Conservation (phyloP, 495 filamentous ascomycete genomes). For the Penicillium arizonense region DNA sequence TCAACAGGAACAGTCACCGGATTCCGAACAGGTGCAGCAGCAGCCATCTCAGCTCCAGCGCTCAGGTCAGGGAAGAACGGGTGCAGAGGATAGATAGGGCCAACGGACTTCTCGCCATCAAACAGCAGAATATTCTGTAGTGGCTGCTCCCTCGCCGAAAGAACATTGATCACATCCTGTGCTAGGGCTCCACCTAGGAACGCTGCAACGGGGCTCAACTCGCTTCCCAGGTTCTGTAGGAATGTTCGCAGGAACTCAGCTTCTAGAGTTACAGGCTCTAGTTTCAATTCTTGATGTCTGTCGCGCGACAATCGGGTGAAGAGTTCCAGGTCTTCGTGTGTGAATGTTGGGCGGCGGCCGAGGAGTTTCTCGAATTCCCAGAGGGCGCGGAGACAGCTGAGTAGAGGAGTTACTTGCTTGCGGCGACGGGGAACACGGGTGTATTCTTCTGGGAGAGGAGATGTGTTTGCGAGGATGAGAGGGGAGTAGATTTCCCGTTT, state of each 20-base stretch:
- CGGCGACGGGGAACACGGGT: constrained; percentile 62
- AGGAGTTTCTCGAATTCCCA: constrained; percentile 70
- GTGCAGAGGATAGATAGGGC: constrained; percentile 78
- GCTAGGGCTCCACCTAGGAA: constrained; percentile 87
- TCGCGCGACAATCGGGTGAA: constrained; percentile 78
- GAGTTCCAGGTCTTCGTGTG: constrained; percentile 56
- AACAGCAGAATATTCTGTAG: constrained; percentile 94
- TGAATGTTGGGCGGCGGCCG: constrained; percentile 54
- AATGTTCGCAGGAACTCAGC: constrained; percentile 81
- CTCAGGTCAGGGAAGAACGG: constrained; percentile 54
- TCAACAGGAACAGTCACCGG: constrained; percentile 9
- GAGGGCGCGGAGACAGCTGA: constrained; percentile 77
- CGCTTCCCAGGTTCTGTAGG: constrained; percentile 74
- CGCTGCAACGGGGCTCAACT: constrained; percentile 84
- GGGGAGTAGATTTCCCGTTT: constrained; percentile 89
- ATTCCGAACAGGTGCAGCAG: constrained; percentile 31
- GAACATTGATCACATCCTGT: constrained; percentile 96
- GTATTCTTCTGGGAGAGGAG: constrained; percentile 69
- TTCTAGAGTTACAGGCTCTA: constrained; percentile 72
- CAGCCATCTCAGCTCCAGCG: constrained; percentile 26
- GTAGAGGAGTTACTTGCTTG: constrained; percentile 72
- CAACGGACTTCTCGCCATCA: constrained; percentile 76
- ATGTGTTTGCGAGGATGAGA: constrained; percentile 73
- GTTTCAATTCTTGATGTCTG: constrained; percentile 69
- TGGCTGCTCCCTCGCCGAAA: constrained; percentile 85